Evolutionary conservation across 352 stramenopile genomes (phyloP), one percentile per base, ranked within the genome.

Genomic region (Phytophthora constricta): DNA sequence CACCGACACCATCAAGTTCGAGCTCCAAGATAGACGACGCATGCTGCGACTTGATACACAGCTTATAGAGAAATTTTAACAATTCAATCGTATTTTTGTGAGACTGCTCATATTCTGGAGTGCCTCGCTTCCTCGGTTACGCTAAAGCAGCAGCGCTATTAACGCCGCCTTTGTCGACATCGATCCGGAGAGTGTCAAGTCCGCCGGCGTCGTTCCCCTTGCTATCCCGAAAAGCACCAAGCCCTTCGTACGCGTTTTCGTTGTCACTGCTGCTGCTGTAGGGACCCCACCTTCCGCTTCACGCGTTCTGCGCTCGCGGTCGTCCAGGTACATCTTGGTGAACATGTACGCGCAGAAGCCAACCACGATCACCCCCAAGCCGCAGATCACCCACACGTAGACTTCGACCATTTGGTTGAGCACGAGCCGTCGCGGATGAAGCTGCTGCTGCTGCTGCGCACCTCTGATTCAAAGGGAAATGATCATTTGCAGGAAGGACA

Each of bases 211-310:
- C 65, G 28, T 72, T 72, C 26, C 58, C 65, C 25, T 64, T 56
- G 52, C 58, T 64, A 39, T 72, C 58, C 23, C 58, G 65, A 23
- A 72, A 72, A 5, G 19, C 52, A 10, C 13, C 50, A n/a, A 72
- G 45, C 1, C 65, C 58, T 23, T 58, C 39, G 20, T 72, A 72
- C 10, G 51, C 65, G 45, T 68, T 55, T 33, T 72, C 64, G 31
- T 72, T 72, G 51, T 72, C 58, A 13, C 65, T 72, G 52, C 58
- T 72, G 58, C 65, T 72, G 46, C 65, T 72, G 45, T 68, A 64
- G 34, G 65, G 51, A 3, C 52, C 45, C 20, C 39, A 26, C 64
- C 64, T 45, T 63, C 51, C 13, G 51, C 58, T 39, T 64, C 58
- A 25, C 58, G 58, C 41, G 56, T 23, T 34, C 52, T 48, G 17